Percentiles rank a stretch among this genome's conserved stretches.
Evolutionary conservation across 306 rosid genomes (phyloP).

Genomic region (Citrullus colocynthis): DNA sequence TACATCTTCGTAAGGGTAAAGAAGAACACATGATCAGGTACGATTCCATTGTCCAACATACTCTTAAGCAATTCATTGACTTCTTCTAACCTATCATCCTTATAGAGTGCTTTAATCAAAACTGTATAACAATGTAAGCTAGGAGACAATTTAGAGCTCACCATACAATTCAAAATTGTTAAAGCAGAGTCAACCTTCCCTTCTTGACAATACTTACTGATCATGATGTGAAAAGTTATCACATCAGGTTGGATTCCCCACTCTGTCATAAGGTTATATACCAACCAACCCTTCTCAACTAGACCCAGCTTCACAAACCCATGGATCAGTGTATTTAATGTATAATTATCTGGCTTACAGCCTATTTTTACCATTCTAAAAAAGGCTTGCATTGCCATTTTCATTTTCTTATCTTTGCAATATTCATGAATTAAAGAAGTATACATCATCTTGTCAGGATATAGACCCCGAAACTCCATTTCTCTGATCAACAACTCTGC

Average conservation of each 20-base stretch:
- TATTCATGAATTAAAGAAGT: constrained; percentile 28
- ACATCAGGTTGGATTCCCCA: constrained; percentile 31
- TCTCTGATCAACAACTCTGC: constrained; percentile 25
- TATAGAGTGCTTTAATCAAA: constrained; percentile 22
- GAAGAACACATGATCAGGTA: constrained; percentile 39
- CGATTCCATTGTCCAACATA: constrained; percentile 20
- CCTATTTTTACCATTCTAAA: constrained; percentile 30
- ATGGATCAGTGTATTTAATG: constrained; percentile 26
- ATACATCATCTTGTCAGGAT: constrained; percentile 30
- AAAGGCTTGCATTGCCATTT: constrained; percentile 35
- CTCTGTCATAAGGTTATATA: constrained; percentile 23
- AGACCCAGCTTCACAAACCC: constrained; percentile 25
- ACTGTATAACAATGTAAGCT: constrained; percentile 26
- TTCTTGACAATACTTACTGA: constrained; percentile 20
- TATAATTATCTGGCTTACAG: constrained; percentile 23
- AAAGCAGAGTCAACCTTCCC: constrained; percentile 20
- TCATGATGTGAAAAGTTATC: constrained; percentile 26
- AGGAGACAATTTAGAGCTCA: constrained; percentile 16
- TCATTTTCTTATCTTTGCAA: constrained; percentile 27
- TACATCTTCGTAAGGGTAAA: constrained; percentile 16
- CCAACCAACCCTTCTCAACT: constrained; percentile 28
- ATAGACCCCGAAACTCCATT: constrained; percentile 28
- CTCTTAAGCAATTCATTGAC: constrained; percentile 11
- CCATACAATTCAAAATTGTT: constrained; percentile 20
- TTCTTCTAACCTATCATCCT: constrained; percentile 19